phyloP scores from a whole-genome alignment of 164 flowering plant genomes.

The Tinospora cordifolia region DNA sequence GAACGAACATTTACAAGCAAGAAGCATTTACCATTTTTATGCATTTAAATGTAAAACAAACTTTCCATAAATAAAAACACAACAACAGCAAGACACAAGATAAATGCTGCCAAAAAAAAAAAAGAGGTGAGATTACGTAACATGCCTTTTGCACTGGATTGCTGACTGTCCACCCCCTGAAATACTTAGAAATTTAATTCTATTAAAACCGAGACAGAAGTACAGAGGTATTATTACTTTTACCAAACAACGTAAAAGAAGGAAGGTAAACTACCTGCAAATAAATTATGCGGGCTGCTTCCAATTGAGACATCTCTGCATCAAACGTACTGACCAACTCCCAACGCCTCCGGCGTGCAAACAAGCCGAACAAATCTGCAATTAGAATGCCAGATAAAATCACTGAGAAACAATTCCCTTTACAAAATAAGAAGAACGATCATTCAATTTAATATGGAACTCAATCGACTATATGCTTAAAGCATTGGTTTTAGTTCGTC shows the following conservation, averaged over 20 bases:
- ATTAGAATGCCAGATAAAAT: slow-evolving; percentile 10
- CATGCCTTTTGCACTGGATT: slow-evolving; percentile 39
- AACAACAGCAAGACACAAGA: not conserved
- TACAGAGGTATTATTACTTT: not conserved
- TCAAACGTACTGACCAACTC: slow-evolving; percentile 76
- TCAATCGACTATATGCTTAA: not conserved
- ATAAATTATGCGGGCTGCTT: slow-evolving; percentile 77
- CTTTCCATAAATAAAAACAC: not conserved
- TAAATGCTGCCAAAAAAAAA: not conserved
- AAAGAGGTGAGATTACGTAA: slow-evolving; percentile 7
- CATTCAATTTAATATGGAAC: not conserved
- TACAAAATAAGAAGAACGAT: not conserved
- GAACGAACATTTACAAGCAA: not conserved
- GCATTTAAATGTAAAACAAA: not conserved
- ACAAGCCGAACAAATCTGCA: slow-evolving; percentile 92
- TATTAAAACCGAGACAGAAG: slow-evolving; percentile 14
- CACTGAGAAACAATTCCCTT: slow-evolving; percentile 1
- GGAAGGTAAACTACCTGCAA: slow-evolving; percentile 48
- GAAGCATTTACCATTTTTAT: not conserved
- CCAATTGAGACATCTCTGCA: slow-evolving; percentile 92
- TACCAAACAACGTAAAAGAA: not conserved
- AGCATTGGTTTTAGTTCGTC: not conserved
- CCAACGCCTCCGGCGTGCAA: slow-evolving; percentile 86
- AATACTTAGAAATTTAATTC: slow-evolving; percentile 16
- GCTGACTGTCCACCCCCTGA: slow-evolving; percentile 65